These are phyloP conservation scores for Przewalskia tangutica DNA, from an alignment of 257 asterid genomes.

Conservation along the genomic window DNA sequence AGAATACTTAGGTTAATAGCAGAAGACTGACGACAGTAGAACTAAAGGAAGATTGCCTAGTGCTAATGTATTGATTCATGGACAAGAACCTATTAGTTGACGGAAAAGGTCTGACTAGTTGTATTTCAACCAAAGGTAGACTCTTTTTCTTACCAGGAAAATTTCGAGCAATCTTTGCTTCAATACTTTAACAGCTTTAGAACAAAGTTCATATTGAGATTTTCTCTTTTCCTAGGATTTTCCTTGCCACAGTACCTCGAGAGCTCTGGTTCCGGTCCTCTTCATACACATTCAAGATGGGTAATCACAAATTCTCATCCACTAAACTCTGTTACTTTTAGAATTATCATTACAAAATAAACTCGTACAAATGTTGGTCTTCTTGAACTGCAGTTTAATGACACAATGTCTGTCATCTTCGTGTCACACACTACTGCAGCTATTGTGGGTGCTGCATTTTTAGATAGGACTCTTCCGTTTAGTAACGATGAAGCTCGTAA, in stretches of 20 bases:
- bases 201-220: slow-evolving; percentile 50
- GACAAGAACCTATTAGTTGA: slow-evolving; percentile 23
- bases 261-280: slow-evolving; percentile 31
- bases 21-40: too few relatives aligned
- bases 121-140: neutral
- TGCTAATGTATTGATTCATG: neutral
- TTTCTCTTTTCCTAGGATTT: slow-evolving; percentile 56
- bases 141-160: slow-evolving; percentile 22
- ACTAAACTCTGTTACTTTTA: neutral
- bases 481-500: slow-evolving; percentile 24
- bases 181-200: slow-evolving; percentile 61
- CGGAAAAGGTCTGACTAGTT: neutral
- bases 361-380: accelerated
- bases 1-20: too few relatives aligned
- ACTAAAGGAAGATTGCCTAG: too few relatives aligned
- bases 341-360: neutral
- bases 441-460: slow-evolving; percentile 24
- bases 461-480: slow-evolving; percentile 41
- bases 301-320: slow-evolving; percentile 8
- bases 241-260: slow-evolving; percentile 54
- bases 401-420: slow-evolving; percentile 27
- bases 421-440: slow-evolving; percentile 52
- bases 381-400: slow-evolving; percentile 37
- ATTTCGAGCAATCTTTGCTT: slow-evolving; percentile 14
- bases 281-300: slow-evolving; percentile 48